Base-by-base conservation (phyloP, 2,329 filamentous ascomycete genomes). In the Camptophora hylomeconis region DNA sequence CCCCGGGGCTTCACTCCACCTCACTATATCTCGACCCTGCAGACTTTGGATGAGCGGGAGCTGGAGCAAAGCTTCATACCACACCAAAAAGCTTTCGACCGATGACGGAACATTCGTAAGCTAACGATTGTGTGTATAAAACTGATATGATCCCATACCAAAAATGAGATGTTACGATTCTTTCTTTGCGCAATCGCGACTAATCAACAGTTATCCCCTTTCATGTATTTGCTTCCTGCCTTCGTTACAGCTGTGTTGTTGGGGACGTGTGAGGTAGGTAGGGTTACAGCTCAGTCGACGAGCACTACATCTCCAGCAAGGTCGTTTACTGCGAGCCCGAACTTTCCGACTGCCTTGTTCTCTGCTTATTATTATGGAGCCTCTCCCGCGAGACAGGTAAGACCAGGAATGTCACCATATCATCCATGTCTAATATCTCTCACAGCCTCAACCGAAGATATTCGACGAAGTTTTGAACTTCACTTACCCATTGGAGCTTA, bases 401-500 rank as follows among this genome's bases (percentile, higher is more conserved):
- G 28, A 21, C 14, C 16, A 12, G 10, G 3, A 5, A 20, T 20
- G 3, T 9, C 1, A 14, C 5, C n/a, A 5, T 3, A n/a, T 3
- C 15, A 5, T 8, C 15, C 11, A 6, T 3, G 18, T 17, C 10
- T 16, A 11, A 5, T n/a, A 21, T 21, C 17, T 30, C 9, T 24
- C 21, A 20, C 11, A 68, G 44, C 64, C 65, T n/a, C 65, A 69
- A 39, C 65, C 65, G 16, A 58, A 58, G 9, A 45, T 74, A 3
- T 54, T 58, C 35, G 68, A 73, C 46, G 63, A 65, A 0, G 50
- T 71, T 16, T 45, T 70, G 25, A 65, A 71, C 37, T 54, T 60
- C 36, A 70, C 64, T 2, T 72, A 58, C 32, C 65, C 65, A 1
- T 49, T 58, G 17, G 66, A 69, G 36, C 45, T 73, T 28, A 73